These are phyloP conservation scores for Starmerella bombi DNA, from an alignment of 805 yeast species.

Conservation along the genomic window DNA sequence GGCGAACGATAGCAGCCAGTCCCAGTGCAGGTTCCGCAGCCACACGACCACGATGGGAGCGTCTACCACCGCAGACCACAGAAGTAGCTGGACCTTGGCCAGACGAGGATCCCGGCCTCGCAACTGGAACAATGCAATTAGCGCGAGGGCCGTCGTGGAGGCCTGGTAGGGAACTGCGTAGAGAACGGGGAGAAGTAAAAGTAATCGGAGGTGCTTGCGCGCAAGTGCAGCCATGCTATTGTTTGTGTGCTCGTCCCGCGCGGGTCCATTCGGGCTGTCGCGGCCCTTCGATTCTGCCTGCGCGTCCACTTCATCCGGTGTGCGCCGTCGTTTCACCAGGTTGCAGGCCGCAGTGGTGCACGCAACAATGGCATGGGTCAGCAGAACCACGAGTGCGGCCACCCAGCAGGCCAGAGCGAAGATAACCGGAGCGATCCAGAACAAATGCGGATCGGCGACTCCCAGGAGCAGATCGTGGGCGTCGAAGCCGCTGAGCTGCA, in stretches of 20 bases:
- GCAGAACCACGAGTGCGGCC: neutral
- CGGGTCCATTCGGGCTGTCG: neutral
- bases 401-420: constrained; percentile 13
- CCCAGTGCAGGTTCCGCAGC: constrained; percentile 56
- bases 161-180: constrained; percentile 29
- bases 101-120: neutral
- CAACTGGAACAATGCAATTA: constrained; percentile 8
- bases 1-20: constrained; percentile 71
- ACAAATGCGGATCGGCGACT: constrained; percentile 15
- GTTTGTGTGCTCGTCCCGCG: neutral
- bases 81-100: constrained; percentile 35
- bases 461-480: constrained; percentile 21
- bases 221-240: neutral
- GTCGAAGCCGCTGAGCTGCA: constrained; percentile 14
- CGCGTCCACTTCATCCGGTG: neutral
- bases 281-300: neutral
- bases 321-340: neutral
- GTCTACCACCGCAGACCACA: constrained; percentile 68
- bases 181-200: neutral
- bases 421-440: constrained; percentile 15
- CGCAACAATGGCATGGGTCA: neutral
- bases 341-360: neutral
- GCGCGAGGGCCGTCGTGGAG: constrained; percentile 35
- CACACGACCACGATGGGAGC: constrained; percentile 65
- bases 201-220: neutral